These are phyloP conservation scores for Prunus campanulata DNA, from an alignment of 306 rosid species.

Conservation along the genomic window DNA sequence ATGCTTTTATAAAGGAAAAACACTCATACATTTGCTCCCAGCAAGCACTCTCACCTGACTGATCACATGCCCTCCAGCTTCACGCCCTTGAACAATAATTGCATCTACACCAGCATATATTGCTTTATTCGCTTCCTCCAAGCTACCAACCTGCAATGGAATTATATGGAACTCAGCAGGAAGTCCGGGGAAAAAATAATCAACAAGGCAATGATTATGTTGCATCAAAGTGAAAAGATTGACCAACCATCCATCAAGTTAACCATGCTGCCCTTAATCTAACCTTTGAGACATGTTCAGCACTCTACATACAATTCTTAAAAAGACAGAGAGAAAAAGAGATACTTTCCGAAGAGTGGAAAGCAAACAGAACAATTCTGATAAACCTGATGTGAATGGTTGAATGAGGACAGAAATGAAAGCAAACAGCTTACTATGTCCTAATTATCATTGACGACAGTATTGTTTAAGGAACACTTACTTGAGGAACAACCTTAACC, in stretches of 20 bases:
- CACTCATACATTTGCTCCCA: slow-evolving; percentile 1
- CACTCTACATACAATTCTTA: too few species aligned
- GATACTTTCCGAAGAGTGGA: too few species aligned
- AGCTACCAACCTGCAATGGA: slow-evolving; percentile 56
- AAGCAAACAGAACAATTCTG: neutral
- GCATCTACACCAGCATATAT: slow-evolving; percentile 71
- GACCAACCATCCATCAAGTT: too few species aligned
- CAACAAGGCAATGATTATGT: neutral
- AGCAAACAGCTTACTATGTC: too few species aligned
- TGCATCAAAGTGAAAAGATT: too few species aligned
- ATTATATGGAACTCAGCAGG: slow-evolving; percentile 15
- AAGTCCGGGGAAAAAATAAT: neutral
- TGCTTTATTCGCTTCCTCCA: slow-evolving; percentile 53
- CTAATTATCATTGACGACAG: neutral
- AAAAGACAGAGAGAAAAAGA: too few species aligned
- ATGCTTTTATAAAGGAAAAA: neutral
- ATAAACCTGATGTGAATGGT: neutral
- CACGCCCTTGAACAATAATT: slow-evolving; percentile 80
- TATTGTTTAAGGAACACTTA: slow-evolving; percentile 24
- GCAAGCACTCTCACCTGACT: slow-evolving; percentile 56
- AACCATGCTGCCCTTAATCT: too few species aligned
- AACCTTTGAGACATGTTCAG: too few species aligned
- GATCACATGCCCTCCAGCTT: slow-evolving; percentile 92
- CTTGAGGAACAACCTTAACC: slow-evolving; percentile 80
- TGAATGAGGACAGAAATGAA: neutral